Conservation (phyloP, 495 filamentous ascomycete species). For the Penicillium nucicola region DNA sequence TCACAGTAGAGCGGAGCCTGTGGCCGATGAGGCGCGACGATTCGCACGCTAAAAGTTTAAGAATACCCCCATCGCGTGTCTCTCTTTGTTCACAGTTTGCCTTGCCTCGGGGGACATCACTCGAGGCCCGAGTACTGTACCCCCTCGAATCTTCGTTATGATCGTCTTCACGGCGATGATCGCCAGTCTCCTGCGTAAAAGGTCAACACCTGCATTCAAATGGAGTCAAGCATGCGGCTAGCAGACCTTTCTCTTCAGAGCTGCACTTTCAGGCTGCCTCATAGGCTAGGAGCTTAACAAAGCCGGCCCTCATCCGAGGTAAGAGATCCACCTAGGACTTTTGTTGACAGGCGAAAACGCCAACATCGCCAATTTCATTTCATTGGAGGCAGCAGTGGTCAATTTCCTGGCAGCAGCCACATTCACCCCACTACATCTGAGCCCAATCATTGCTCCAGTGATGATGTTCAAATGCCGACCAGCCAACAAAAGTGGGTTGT, state of each 20-base stretch:
- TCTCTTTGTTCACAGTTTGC: constrained; percentile 6
- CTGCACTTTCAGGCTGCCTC: constrained; percentile 15
- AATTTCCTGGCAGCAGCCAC: neutral
- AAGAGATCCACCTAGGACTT: neutral
- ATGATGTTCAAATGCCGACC: neutral
- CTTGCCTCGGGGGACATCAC: constrained; percentile 3
- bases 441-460: neutral
- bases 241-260: constrained; percentile 8
- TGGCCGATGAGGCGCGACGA: constrained; percentile 16
- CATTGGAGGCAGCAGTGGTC: neutral
- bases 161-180: neutral
- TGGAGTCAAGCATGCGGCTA: constrained; percentile 9
- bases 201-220: neutral
- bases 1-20: neutral
- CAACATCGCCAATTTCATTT: neutral
- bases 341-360: constrained; percentile 9
- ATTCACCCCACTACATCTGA: neutral
- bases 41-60: constrained; percentile 29
- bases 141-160: neutral
- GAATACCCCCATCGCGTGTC: constrained; percentile 13
- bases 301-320: neutral
- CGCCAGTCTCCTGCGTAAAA: too few species aligned
- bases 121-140: neutral
- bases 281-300: neutral
- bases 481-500: neutral